These are phyloP conservation scores for Astrothelium subdiscretum DNA, from an alignment of 495 filamentous ascomycete genomes.

Conservation along the genomic window DNA sequence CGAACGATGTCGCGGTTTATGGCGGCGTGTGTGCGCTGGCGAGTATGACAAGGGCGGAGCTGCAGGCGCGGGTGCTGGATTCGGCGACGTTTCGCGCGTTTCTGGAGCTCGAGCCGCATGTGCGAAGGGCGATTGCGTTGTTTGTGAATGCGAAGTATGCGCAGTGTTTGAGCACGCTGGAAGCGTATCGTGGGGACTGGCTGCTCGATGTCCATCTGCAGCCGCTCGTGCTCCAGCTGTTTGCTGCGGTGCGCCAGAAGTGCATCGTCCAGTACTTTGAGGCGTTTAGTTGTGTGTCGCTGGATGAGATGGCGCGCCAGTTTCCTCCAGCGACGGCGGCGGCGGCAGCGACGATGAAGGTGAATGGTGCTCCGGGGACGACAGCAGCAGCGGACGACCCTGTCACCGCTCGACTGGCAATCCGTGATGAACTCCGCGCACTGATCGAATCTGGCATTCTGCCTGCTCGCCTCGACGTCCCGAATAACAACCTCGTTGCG, in stretches of 20 bases:
- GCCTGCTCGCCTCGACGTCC: constrained; percentile 73
- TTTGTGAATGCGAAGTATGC: constrained; percentile 85
- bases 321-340: constrained; percentile 13
- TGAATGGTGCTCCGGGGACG: background rate
- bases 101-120: constrained; percentile 86
- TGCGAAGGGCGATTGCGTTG: constrained; percentile 76
- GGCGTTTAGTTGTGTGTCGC: constrained; percentile 30
- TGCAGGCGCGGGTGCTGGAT: constrained; percentile 67
- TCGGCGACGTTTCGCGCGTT: constrained; percentile 71
- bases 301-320: constrained; percentile 27
- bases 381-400: background rate
- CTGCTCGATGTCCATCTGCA: constrained; percentile 82
- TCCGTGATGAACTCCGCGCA: constrained; percentile 56
- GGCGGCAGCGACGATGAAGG: background rate
- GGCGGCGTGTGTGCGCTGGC: constrained; percentile 85
- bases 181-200: constrained; percentile 72
- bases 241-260: constrained; percentile 66
- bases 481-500: constrained; percentile 64
- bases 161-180: constrained; percentile 67
- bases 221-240: constrained; percentile 57
- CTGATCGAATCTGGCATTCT: constrained; percentile 65
- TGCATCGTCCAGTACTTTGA: constrained; percentile 78
- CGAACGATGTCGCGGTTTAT: constrained; percentile 87
- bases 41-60: constrained; percentile 66
- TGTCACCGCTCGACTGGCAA: background rate